phyloP scores from a whole-genome alignment of 192 early-diverging fungal genomes.

The Chytriomyces sp. region DNA sequence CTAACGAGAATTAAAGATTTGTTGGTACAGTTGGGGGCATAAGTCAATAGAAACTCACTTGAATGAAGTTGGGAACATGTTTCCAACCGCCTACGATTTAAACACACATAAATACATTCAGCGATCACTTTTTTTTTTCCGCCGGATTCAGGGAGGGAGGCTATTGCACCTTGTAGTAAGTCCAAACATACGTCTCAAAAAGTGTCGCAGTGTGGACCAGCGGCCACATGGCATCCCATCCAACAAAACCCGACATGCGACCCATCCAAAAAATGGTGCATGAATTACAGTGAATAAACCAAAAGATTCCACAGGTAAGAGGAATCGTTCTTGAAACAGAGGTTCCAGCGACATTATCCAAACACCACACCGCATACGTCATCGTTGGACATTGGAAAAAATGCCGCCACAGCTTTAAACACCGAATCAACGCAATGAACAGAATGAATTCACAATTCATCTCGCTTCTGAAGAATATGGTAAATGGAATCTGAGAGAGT shows the following conservation, averaged over 20 bases:
- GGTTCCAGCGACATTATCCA: too few relatives aligned
- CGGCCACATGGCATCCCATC: not conserved
- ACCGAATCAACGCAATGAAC: not conserved
- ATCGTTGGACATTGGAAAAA: not conserved
- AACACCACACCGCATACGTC: too few relatives aligned
- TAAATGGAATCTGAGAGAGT: too few relatives aligned
- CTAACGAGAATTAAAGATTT: not conserved
- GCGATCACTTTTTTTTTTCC: too few relatives aligned
- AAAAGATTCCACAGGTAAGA: not conserved
- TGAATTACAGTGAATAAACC: constrained; percentile 8
- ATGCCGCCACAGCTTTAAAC: not conserved
- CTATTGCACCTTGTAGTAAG: not conserved
- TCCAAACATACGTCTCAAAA: constrained; percentile 4
- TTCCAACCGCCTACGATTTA: not conserved
- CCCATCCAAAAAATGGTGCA: not conserved
- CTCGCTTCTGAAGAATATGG: too few relatives aligned
- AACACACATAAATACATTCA: not conserved
- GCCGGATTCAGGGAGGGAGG: too few relatives aligned
- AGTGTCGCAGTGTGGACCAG: not conserved
- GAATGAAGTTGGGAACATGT: not conserved
- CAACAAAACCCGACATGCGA: not conserved
- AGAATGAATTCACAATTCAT: not conserved
- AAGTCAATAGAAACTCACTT: not conserved
- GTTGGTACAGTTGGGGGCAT: not conserved
- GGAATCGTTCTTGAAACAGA: not conserved